A percentile compares a stretch with the other conserved stretches of the same genome.
phyloP scores from a whole-genome alignment of 352 stramenopile genomes.

The Blastocystis sp. region DNA sequence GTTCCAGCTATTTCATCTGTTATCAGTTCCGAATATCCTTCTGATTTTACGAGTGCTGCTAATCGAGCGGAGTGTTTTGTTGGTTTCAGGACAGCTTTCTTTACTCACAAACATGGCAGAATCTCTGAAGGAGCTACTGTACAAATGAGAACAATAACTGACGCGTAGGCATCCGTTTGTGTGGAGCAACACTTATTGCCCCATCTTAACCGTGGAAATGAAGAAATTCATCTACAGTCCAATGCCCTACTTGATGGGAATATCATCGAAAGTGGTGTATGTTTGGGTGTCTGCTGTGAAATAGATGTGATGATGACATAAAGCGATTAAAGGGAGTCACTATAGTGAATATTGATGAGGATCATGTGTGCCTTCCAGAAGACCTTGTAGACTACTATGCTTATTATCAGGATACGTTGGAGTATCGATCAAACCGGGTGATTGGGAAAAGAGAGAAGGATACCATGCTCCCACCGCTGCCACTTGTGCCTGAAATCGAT shows the following conservation, averaged over 20 bases:
- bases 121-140: slow-evolving; percentile 47
- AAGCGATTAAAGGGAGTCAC: neutral
- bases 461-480: neutral
- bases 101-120: slow-evolving; percentile 4
- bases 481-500: neutral
- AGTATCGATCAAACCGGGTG: neutral
- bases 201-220: neutral
- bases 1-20: neutral
- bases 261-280: neutral
- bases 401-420: neutral
- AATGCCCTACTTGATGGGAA: slow-evolving; percentile 52
- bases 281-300: neutral
- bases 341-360: slow-evolving; percentile 36
- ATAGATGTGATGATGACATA: neutral
- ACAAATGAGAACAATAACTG: neutral
- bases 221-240: slow-evolving; percentile 46
- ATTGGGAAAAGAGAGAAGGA: neutral
- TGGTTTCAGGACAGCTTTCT: slow-evolving; percentile 3
- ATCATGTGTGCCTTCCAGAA: neutral
- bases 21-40: neutral
- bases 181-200: slow-evolving; percentile 43
- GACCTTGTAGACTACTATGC: slow-evolving; percentile 18
- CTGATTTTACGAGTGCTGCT: neutral
- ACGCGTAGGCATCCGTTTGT: slow-evolving; percentile 30
- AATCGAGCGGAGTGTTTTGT: slow-evolving; percentile 19